Base-by-base conservation (phyloP, 2,329 filamentous ascomycete genomes). In the Penicillium sp. region DNA sequence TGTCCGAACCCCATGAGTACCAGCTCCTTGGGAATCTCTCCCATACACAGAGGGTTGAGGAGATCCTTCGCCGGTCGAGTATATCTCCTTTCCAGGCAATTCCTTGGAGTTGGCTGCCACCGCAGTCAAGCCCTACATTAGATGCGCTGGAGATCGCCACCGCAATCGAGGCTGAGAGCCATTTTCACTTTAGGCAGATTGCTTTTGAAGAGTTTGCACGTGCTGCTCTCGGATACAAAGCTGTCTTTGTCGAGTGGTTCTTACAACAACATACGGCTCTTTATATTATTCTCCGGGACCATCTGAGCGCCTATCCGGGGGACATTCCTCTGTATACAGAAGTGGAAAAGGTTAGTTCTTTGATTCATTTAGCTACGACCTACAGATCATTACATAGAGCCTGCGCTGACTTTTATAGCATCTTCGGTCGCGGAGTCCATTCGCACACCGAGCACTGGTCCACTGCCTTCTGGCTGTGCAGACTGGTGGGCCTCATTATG, bases 121-220 rank as follows among this genome's bases (percentile, higher is more conserved):
- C 63, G 1, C 60, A 61, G 28, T 56, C 60, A 14, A 61, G 61
- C 7, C 60, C 59, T 33, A 58, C 60, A 1, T 37, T 58, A 11
- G 63, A 68, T 37, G 56, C 71, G 8, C 45, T 43, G 10, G 54
- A 55, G 5, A 68, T 75, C 51, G 74, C 74, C 1, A 55, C 56
- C 6, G 67, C 65, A 2, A 74, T 77, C 35, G 70, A 75, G 43
- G 59, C 62, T 1, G 73, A 76, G 57, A 77, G 74, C 48, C 69
- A 71, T 56, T 60, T 72, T n/a, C 74, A 76, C 12, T 75, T 76
- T 28, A 68, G 61, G 28, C 64, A 64, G 2, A 68, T 77, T 44
- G 66, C 69, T 4, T 76, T 77, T 38, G 73, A 76, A 53, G 73
- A 75, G 35, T 64, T 73, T 51, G 72, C 75, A 26, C 72, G 73